phyloP scores from a whole-genome alignment of 75 land plant species.

The Sequoiadendron giganteum region DNA sequence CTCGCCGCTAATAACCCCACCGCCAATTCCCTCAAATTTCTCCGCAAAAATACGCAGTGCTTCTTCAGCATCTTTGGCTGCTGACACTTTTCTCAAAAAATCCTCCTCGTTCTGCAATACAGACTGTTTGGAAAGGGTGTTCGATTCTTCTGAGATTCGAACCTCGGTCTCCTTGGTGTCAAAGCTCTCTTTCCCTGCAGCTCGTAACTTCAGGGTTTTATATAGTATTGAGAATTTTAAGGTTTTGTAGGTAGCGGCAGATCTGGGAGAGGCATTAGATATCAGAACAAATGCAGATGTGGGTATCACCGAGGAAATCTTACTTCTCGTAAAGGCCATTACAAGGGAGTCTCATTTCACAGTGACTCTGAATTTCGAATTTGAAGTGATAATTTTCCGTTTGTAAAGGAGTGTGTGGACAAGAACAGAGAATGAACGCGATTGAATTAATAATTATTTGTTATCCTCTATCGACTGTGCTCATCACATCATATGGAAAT shows the following conservation, averaged over 20 bases:
- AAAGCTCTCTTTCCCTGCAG: neutral
- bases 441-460: too few species aligned
- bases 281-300: neutral
- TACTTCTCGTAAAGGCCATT: neutral
- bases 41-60: constrained; percentile 51
- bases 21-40: neutral
- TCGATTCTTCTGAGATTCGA: neutral
- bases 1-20: constrained; percentile 31
- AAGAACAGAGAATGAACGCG: neutral
- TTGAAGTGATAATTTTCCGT: neutral
- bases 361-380: neutral
- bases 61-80: constrained; percentile 58
- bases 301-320: neutral
- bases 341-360: neutral
- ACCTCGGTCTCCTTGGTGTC: neutral
- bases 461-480: too few species aligned
- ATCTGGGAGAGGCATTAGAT: neutral
- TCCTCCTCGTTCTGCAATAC: constrained; percentile 45
- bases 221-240: neutral
- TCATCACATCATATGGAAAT: too few species aligned
- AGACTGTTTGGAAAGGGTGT: neutral
- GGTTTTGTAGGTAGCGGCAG: neutral
- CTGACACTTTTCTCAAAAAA: constrained; percentile 38
- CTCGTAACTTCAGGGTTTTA: neutral
- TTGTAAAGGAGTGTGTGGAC: neutral